phyloP scores from a whole-genome alignment of 78 protist genomes.

The Reticulomyxa filosa region DNA sequence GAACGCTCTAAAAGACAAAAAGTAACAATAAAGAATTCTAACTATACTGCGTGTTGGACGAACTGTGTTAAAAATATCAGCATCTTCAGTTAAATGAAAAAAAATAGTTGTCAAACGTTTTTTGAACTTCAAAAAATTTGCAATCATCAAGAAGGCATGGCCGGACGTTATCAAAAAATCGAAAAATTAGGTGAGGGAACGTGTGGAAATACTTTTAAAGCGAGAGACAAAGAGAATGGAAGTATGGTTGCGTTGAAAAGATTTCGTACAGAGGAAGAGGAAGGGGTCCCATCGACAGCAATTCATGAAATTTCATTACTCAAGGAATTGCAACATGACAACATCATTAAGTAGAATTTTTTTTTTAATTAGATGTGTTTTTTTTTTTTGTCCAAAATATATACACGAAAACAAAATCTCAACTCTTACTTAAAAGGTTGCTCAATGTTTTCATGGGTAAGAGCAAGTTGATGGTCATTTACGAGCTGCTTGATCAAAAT shows the following conservation, averaged over 20 bases:
- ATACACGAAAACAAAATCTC: too few species aligned
- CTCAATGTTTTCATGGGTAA: constrained; percentile 73
- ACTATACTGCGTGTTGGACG: too few species aligned
- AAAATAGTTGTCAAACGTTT: too few species aligned
- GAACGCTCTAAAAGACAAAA: too few species aligned
- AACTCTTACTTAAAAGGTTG: too few species aligned
- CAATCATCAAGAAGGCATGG: too few species aligned
- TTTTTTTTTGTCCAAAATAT: too few species aligned
- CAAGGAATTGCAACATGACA: constrained; percentile 77
- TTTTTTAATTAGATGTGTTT: too few species aligned
- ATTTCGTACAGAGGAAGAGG: constrained; percentile 89
- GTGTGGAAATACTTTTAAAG: constrained; percentile 92
- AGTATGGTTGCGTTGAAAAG: constrained; percentile 81
- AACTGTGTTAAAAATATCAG: too few species aligned
- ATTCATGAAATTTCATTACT: constrained; percentile 86
- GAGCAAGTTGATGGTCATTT: constrained; percentile 82
- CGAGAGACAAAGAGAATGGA: constrained; percentile 41
- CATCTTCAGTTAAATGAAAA: too few species aligned
- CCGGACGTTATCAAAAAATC: constrained; percentile 39
- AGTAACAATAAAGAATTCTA: too few species aligned
- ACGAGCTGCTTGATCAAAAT: constrained; percentile 84
- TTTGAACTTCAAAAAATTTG: too few species aligned
- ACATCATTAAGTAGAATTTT: constrained; percentile 68
- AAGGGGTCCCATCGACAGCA: constrained; percentile 94
- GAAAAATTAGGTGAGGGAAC: constrained; percentile 96